Conservation (phyloP, 2,329 filamentous ascomycete genomes). For the Cercospora sesami region DNA sequence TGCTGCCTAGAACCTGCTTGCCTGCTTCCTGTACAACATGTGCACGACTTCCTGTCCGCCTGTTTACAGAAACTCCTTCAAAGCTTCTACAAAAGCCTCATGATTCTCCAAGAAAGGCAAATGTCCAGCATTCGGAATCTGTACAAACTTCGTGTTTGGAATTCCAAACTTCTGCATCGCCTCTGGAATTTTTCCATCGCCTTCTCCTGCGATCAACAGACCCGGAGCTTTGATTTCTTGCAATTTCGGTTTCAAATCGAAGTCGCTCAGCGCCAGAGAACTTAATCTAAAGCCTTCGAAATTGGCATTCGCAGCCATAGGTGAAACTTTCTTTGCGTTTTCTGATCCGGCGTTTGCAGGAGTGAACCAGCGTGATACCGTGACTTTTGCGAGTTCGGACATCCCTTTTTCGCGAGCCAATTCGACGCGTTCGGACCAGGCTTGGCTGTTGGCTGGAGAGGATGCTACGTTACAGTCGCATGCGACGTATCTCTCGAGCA, state of each 20-base stretch:
- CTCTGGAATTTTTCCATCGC: slow-evolving; percentile 72
- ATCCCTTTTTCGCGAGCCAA: slow-evolving; percentile 51
- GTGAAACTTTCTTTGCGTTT: slow-evolving; percentile 60
- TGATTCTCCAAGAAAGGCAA: slow-evolving; percentile 81
- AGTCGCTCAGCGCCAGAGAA: slow-evolving; percentile 70
- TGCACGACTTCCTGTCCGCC: too few relatives aligned
- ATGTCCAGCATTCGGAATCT: slow-evolving; percentile 72
- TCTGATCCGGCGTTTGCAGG: slow-evolving; percentile 59
- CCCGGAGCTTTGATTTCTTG: slow-evolving; percentile 58
- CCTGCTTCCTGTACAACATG: not conserved
- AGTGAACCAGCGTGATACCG: slow-evolving; percentile 75
- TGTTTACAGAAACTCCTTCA: slow-evolving; percentile 53
- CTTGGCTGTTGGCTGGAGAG: slow-evolving; percentile 71
- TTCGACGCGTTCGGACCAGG: slow-evolving; percentile 75
- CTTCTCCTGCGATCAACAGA: slow-evolving; percentile 69
- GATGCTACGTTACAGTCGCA: slow-evolving; percentile 78
- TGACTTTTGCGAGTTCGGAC: slow-evolving; percentile 63
- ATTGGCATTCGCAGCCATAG: slow-evolving; percentile 69
- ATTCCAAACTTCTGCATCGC: slow-evolving; percentile 70
- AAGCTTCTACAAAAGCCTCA: slow-evolving; percentile 63
- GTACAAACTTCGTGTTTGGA: slow-evolving; percentile 58
- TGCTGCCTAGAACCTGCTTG: not conserved
- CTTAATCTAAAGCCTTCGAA: slow-evolving; percentile 68
- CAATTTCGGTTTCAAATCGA: slow-evolving; percentile 64
- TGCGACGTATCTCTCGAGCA: slow-evolving; percentile 63